Conservation (phyloP, 495 filamentous ascomycete genomes). For the Talaromyces thailandensis region DNA sequence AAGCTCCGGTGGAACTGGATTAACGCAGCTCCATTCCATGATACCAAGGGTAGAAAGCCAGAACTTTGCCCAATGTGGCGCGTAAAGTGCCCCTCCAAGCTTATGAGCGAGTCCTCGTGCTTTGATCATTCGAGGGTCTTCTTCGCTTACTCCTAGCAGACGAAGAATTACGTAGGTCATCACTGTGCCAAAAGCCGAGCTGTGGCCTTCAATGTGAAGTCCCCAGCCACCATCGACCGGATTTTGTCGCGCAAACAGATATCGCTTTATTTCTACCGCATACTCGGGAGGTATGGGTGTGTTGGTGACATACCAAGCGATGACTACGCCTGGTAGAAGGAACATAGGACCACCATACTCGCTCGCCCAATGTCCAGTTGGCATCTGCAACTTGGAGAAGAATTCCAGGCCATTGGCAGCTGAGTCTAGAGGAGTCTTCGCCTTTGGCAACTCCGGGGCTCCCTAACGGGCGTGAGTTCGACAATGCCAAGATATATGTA, state of each 20-base stretch:
- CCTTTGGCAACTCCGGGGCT: conserved; percentile 58
- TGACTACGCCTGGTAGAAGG: conserved; percentile 73
- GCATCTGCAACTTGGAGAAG: conserved; percentile 82
- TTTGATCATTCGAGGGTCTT: conserved; percentile 79
- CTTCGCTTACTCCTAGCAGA: conserved; percentile 78
- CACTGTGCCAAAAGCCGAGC: conserved; percentile 78
- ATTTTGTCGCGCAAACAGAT: conserved; percentile 81
- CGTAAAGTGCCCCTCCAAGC: conserved; percentile 75
- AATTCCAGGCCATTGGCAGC: conserved; percentile 80
- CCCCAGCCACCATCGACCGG: conserved; percentile 94
- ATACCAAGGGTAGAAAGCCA: conserved; percentile 81
- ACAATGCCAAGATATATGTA: neutral
- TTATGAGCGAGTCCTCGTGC: conserved; percentile 75
- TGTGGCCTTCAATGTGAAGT: conserved; percentile 91
- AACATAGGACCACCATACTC: conserved; percentile 93
- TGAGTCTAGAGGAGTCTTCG: conserved; percentile 65
- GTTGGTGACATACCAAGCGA: conserved; percentile 86
- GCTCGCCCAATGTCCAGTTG: conserved; percentile 89
- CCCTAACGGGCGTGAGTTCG: conserved; percentile 34
- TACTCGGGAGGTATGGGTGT: conserved; percentile 76
- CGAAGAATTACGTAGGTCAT: conserved; percentile 86
- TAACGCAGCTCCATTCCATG: conserved; percentile 84
- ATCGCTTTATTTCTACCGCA: conserved; percentile 84
- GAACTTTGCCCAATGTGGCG: conserved; percentile 93
- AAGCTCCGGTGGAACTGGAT: conserved; percentile 85